These are phyloP conservation scores for Claviceps spartinae DNA, from an alignment of 2,329 filamentous ascomycete species.

Conservation along the genomic window DNA sequence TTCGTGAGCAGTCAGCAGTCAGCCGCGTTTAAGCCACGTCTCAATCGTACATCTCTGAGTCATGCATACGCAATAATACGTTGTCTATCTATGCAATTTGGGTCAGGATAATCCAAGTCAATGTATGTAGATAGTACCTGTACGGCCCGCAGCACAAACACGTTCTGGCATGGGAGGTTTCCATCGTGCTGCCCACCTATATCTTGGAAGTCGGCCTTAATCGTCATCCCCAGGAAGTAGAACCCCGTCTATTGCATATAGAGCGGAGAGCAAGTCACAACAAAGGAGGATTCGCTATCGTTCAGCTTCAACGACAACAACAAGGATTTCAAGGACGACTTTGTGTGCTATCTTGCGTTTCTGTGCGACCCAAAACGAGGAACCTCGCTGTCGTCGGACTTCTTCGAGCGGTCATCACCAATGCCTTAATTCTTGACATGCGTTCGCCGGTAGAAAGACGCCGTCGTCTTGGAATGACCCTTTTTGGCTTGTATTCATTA, in stretches of 20 bases:
- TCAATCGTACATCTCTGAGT: background rate
- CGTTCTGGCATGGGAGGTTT: too few species aligned
- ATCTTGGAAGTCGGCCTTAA: too few species aligned
- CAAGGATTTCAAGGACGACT: too few species aligned
- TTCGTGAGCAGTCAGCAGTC: background rate
- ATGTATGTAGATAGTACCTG: background rate
- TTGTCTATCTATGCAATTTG: background rate
- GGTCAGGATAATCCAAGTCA: background rate
- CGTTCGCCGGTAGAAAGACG: background rate
- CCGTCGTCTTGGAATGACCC: background rate
- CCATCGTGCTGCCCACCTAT: too few species aligned
- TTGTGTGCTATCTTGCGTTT: background rate
- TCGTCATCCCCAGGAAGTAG: too few species aligned
- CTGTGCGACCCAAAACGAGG: background rate
- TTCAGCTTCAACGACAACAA: background rate
- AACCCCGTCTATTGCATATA: background rate
- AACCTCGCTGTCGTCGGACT: background rate
- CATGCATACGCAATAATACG: background rate
- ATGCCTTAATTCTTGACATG: background rate
- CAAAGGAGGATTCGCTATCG: background rate
- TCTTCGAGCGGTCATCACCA: background rate
- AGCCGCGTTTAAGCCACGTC: too few species aligned
- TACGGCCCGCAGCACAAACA: too few species aligned
- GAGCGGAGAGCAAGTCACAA: background rate
- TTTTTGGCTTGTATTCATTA: slow-evolving; percentile 7